Evolutionary conservation across 345 rosid genomes (phyloP), one percentile per base, ranked within the genome.

Genomic region (Gossypium australe): DNA sequence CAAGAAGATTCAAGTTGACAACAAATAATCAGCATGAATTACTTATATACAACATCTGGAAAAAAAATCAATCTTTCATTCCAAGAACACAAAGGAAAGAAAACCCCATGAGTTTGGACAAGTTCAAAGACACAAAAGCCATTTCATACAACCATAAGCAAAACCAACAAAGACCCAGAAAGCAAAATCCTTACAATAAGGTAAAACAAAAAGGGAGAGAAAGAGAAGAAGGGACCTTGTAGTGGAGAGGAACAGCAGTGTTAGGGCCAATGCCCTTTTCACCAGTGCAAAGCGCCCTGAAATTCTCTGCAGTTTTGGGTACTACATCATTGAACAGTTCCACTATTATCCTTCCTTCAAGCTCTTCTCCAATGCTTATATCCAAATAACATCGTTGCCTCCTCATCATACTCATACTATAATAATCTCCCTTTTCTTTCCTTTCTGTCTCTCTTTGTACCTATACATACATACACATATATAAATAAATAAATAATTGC

Each of bases 281-380:
- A 0, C 99, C 97, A 43, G 94, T 91, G 76, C 99, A 95, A 56
- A 95, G 94, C 47, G 96, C 90, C 72, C 99, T 84, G 83, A 95
- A 95, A 83, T 95, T 95, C 79, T 89, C 92, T 2, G 97, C 97
- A 24, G 99, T 95, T 77, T 78, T 89, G 34, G 97, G 99, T 29
- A 92, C 94, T 51, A 93, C 87, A 78, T 95, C 98, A 76, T 80
- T 80, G 87, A 72, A 89, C 57, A 95, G 97, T 87, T 93, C 97
- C 64, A 88, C 87, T 34, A 93, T 85, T 17, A 93, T 86, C 84
- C 99, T 88, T 14, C 99, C 99, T 80, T 93, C 98, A 7, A 93
- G 85, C 82, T 95, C 98, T 6, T 90, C 97, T 9, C 97, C 98
- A 55, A 93, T 89, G 85, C 92, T 85, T 18, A 95, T 84, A 85